phyloP scores from a whole-genome alignment of 257 asterid species.

The Ocimum tenuiflorum region DNA sequence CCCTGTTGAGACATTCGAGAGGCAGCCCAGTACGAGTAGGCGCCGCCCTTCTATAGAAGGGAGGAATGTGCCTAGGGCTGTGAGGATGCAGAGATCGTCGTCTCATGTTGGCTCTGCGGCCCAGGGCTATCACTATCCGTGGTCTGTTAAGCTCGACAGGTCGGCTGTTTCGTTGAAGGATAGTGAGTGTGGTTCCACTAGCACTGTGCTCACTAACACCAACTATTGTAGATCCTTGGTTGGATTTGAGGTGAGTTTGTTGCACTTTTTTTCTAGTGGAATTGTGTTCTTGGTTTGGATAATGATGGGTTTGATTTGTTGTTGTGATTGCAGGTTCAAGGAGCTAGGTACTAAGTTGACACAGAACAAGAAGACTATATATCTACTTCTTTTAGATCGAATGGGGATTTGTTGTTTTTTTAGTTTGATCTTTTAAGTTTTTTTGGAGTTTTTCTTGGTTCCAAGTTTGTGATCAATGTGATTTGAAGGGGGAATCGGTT shows the following conservation, averaged over 20 bases:
- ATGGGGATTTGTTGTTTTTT: slow-evolving; percentile 9
- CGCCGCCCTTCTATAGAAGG: slow-evolving; percentile 82
- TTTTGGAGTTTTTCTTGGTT: background rate
- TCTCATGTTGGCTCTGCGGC: slow-evolving; percentile 70
- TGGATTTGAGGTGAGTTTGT: slow-evolving; percentile 61
- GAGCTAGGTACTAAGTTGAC: slow-evolving; percentile 37
- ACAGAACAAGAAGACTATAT: background rate
- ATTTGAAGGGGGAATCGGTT: slow-evolving; percentile 2
- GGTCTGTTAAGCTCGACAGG: slow-evolving; percentile 83
- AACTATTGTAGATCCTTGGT: slow-evolving; percentile 71
- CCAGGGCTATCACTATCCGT: slow-evolving; percentile 62
- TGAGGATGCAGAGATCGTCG: slow-evolving; percentile 82
- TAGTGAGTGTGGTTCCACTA: slow-evolving; percentile 84
- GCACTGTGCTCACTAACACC: slow-evolving; percentile 57
- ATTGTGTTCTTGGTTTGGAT: background rate
- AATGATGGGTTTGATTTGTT: background rate
- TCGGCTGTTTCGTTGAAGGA: slow-evolving; percentile 67
- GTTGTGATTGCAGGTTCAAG: slow-evolving; percentile 45
- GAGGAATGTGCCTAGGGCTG: slow-evolving; percentile 79
- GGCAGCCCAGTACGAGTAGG: slow-evolving; percentile 42
- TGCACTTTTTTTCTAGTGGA: background rate
- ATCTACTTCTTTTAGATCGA: background rate
- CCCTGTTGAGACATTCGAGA: slow-evolving; percentile 60
- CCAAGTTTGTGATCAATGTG: slow-evolving; percentile 15
- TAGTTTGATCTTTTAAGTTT: background rate